Evolutionary conservation across 352 stramenopile species (phyloP).

Genomic region (Phytophthora rubi): DNA sequence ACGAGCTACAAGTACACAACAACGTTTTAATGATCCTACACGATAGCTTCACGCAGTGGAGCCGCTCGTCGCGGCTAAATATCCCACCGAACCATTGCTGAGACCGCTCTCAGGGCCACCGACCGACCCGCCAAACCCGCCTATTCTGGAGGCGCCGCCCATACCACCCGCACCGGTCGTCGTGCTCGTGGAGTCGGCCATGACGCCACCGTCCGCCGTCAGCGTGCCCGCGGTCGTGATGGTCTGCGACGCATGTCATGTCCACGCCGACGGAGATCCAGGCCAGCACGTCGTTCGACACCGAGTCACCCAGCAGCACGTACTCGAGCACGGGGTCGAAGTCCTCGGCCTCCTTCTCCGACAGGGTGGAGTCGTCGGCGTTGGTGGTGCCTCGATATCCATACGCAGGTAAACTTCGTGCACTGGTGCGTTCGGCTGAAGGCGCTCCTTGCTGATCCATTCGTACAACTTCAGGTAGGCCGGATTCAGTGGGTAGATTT

Average conservation of each 20-base stretch:
- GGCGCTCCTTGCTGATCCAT: constrained; percentile 37
- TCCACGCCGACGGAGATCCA: constrained; percentile 50
- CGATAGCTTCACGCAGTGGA: too few species aligned
- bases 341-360: constrained; percentile 30
- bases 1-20: too few species aligned
- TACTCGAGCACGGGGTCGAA: constrained; percentile 50
- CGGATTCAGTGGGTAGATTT: not conserved
- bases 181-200: constrained; percentile 22
- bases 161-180: constrained; percentile 1
- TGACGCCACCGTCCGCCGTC: constrained; percentile 25
- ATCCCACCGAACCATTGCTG: too few species aligned
- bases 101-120: too few species aligned
- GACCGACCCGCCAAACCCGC: too few species aligned
- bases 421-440: constrained; percentile 33
- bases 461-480: constrained; percentile 40
- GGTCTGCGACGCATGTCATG: constrained; percentile 24
- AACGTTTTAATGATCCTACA: too few species aligned
- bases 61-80: too few species aligned
- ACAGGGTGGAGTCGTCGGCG: constrained; percentile 30
- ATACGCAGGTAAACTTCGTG: constrained; percentile 47
- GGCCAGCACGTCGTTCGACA: constrained; percentile 39
- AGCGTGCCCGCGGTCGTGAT: constrained; percentile 20
- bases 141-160: not conserved
- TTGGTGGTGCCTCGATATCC: constrained; percentile 34
- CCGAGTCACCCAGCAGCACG: constrained; percentile 36